Evolutionary conservation across 768 basidiomycete species (phyloP), one percentile per base, ranked within the genome.

Genomic region (Mycena latifolia): DNA sequence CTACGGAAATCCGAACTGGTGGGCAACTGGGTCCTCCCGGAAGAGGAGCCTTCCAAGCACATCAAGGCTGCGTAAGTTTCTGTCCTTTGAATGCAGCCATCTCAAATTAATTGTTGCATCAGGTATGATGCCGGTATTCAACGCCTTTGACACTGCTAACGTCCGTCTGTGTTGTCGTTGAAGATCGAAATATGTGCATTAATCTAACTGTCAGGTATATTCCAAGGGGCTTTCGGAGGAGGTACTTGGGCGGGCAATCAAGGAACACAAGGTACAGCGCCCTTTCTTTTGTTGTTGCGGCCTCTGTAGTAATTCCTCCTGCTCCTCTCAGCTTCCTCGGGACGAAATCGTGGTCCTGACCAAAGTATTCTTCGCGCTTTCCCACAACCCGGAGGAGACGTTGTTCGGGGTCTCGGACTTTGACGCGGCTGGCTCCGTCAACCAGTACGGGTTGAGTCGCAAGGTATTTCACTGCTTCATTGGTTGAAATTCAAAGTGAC

Each of bases 301-400:
- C n/a, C n/a, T n/a, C n/a, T n/a, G n/a, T n/a, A n/a, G n/a, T n/a
- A n/a, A n/a, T n/a, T n/a, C n/a, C n/a, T n/a, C n/a, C n/a, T n/a
- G n/a, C n/a, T n/a, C n/a, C n/a, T 35, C 33, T 64, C 52, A 78
- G 8, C 70, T 82, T 47, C 80, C 81, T 1, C 8, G 37, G 15
- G 37, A 39, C 37, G 37, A 77, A 63, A 70, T 82, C 29, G 82
- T 84, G 33, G 76, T 85, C 54, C 69, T 84, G 61, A 84, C 82
- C 55, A 84, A 84, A 73, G 72, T 78, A 3, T 73, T 78, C 24
- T 75, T 82, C 31, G 83, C 84, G 0, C 75, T 86, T 14, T 27
- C 57, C 12, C 22, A 24, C 14, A 15, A 22, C 79, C 83, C 28
- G 76, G 17, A 17, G 15, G 37, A 3, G 17, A 39, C 14, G 17